These are phyloP conservation scores for Leptographium procerum DNA, from an alignment of 2,329 filamentous ascomycete genomes.

Conservation along the genomic window DNA sequence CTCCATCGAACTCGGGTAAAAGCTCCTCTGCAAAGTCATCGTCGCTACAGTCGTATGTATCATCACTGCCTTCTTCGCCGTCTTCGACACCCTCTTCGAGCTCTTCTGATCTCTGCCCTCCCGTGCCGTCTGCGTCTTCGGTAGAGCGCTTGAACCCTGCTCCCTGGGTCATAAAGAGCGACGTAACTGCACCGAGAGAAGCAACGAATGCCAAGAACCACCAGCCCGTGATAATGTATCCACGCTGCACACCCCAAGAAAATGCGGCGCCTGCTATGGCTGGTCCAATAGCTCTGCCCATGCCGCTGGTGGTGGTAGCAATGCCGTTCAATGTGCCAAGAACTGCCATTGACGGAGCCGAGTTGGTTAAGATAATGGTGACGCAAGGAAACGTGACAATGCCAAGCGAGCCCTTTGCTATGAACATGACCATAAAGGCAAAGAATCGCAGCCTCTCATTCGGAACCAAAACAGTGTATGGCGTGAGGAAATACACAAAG, in stretches of 20 bases:
- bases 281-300: slow-evolving; percentile 72
- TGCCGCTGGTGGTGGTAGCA: slow-evolving; percentile 68
- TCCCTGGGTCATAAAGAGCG: slow-evolving; percentile 63
- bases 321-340: slow-evolving; percentile 87
- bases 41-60: neutral
- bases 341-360: slow-evolving; percentile 60
- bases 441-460: slow-evolving; percentile 37
- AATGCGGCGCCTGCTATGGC: slow-evolving; percentile 63
- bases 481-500: slow-evolving; percentile 66
- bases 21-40: slow-evolving; percentile 9
- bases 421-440: slow-evolving; percentile 56
- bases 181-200: slow-evolving; percentile 55
- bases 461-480: slow-evolving; percentile 61
- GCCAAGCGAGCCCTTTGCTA: slow-evolving; percentile 60
- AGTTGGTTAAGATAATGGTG: slow-evolving; percentile 86
- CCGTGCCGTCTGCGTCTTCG: slow-evolving; percentile 18
- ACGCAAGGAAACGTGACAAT: slow-evolving; percentile 84
- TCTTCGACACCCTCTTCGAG: slow-evolving; percentile 25
- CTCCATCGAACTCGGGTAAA: neutral
- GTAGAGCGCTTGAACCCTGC: slow-evolving; percentile 46
- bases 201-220: slow-evolving; percentile 61
- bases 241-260: slow-evolving; percentile 60
- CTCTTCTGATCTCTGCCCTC: slow-evolving; percentile 19
- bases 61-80: slow-evolving; percentile 14
- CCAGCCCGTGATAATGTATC: slow-evolving; percentile 71